phyloP scores from a whole-genome alignment of 495 filamentous ascomycete species.

The Bombardia bombarda region DNA sequence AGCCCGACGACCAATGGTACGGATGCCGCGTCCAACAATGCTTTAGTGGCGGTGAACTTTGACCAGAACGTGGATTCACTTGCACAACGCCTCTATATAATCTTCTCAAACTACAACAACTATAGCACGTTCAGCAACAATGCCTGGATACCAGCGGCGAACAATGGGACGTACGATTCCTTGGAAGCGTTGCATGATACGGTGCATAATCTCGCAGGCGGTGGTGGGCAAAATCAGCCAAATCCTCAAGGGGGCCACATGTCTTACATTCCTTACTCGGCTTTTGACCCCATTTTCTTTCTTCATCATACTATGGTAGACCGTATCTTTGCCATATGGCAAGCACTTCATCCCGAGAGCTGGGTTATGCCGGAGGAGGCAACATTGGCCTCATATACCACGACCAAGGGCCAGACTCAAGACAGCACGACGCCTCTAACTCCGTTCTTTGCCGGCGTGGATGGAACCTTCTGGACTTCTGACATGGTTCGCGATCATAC shows the following conservation, averaged over 20 bases:
- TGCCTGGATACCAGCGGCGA: conserved; percentile 31
- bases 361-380: conserved; percentile 45
- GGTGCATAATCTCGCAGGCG: conserved; percentile 52
- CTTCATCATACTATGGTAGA: conserved; percentile 62
- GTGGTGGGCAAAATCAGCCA: conserved; percentile 12
- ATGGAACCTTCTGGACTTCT: conserved; percentile 44
- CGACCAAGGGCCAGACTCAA: conserved; percentile 30
- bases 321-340: conserved; percentile 65
- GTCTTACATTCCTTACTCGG: conserved; percentile 54
- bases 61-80: conserved; percentile 37
- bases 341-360: conserved; percentile 52
- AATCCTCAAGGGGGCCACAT: conserved; percentile 49
- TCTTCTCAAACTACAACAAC: conserved; percentile 50
- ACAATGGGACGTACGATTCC: conserved; percentile 40
- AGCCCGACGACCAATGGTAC: conserved; percentile 34
- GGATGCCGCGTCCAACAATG: conserved; percentile 44
- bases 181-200: conserved; percentile 58
- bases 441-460: conserved; percentile 34
- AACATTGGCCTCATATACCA: conserved; percentile 44
- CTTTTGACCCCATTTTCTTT: conserved; percentile 70
- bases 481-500: conserved; percentile 33
- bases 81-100: conserved; percentile 48
- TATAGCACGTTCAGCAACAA: conserved; percentile 54
- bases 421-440: conserved; percentile 33
- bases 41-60: conserved; percentile 37